Percentiles rank a stretch among this genome's conserved stretches.
These are phyloP conservation scores for Acanthamoeba sp. DNA, from an alignment of 208 protist species.

Conservation along the genomic window DNA sequence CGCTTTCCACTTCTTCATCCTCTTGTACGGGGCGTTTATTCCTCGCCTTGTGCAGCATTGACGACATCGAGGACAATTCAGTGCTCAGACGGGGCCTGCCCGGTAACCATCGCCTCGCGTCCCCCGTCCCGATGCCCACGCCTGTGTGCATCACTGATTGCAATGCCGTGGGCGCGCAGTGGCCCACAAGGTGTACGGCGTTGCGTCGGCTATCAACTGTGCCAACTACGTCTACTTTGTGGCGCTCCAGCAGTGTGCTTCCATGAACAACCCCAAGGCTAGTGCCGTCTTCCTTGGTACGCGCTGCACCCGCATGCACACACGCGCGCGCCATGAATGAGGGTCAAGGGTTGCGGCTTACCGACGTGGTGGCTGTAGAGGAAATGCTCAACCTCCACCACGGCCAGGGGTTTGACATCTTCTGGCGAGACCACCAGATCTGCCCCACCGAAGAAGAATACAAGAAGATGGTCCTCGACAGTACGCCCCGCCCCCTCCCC, in stretches of 20 bases:
- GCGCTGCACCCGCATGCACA: background rate
- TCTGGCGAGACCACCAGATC: constrained; percentile 89
- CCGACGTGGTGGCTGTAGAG: constrained; percentile 67
- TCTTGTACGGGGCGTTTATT: background rate
- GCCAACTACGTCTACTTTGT: constrained; percentile 93
- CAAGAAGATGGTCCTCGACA: constrained; percentile 90
- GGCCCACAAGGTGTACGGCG: constrained; percentile 90
- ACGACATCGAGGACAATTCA: constrained; percentile 93
- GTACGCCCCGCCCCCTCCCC: constrained; percentile 39
- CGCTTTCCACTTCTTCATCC: background rate
- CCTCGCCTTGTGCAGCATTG: constrained; percentile 83
- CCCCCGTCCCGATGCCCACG: background rate
- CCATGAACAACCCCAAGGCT: constrained; percentile 74
- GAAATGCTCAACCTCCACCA: constrained; percentile 89
- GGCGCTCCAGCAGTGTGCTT: constrained; percentile 83
- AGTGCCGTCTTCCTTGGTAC: constrained; percentile 80
- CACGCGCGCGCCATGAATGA: too few relatives aligned
- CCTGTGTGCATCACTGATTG: background rate
- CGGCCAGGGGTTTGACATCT: constrained; percentile 91
- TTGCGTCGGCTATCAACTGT: constrained; percentile 90
- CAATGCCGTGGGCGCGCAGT: constrained; percentile 74
- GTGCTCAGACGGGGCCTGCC: constrained; percentile 90
- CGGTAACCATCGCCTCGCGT: constrained; percentile 70
- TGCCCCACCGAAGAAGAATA: constrained; percentile 91
- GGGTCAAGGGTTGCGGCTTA: background rate